A percentile compares a stretch with the other conserved stretches of the same genome.
Conservation (phyloP, 352 stramenopile species). For the Phytophthora tubulina region DNA sequence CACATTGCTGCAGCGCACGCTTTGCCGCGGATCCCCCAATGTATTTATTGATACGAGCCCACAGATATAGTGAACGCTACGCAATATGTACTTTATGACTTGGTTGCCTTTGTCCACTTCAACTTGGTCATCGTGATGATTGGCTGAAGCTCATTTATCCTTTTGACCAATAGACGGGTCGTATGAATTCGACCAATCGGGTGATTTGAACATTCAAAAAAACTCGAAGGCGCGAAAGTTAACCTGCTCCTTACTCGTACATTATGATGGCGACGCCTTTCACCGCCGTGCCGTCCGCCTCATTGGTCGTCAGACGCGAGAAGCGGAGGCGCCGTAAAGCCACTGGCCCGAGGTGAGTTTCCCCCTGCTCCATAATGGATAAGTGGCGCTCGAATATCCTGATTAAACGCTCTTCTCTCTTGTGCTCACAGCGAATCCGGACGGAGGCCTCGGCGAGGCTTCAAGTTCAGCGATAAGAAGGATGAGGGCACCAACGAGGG, state of each 20-base stretch:
- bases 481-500: constrained; percentile 19
- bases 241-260: not conserved
- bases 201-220: constrained; percentile 45
- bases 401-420: constrained; percentile 13
- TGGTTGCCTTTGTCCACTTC: not conserved
- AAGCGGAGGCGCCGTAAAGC: constrained; percentile 60
- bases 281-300: constrained; percentile 43
- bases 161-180: constrained; percentile 18
- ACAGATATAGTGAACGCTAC: not conserved
- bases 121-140: constrained; percentile 2
- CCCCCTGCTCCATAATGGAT: not conserved
- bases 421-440: constrained; percentile 20
- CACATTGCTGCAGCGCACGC: not conserved
- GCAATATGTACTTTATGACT: constrained; percentile 31
- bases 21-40: not conserved
- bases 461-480: constrained; percentile 66
- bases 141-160: not conserved
- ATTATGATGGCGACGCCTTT: constrained; percentile 49
- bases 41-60: constrained; percentile 39
- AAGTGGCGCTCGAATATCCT: not conserved
- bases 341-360: constrained; percentile 40
- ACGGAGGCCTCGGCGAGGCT: constrained; percentile 54
- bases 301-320: constrained; percentile 71
- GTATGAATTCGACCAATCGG: constrained; percentile 30
- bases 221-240: constrained; percentile 34